Percentiles rank a stretch among this genome's conserved stretches.
These are phyloP conservation scores for Phytophthora cactorum DNA, from an alignment of 352 stramenopile genomes.

Conservation along the genomic window DNA sequence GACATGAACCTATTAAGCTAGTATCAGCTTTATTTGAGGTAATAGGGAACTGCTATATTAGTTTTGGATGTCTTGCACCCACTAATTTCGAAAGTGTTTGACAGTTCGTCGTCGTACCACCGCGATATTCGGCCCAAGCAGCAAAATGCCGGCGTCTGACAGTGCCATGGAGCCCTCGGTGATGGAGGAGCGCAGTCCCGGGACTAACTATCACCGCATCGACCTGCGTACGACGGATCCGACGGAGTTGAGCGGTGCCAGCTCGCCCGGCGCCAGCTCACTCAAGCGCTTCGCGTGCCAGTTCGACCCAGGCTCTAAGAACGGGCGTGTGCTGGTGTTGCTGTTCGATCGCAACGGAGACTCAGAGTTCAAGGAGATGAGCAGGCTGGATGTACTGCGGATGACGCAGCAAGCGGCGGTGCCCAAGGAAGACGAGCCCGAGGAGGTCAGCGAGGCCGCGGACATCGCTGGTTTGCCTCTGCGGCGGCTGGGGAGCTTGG, in stretches of 20 bases:
- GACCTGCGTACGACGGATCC: slow-evolving; percentile 33
- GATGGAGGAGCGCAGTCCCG: slow-evolving; percentile 10
- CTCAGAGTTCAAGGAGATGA: slow-evolving; percentile 60
- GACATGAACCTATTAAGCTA: no score
- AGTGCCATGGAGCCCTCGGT: slow-evolving; percentile 10
- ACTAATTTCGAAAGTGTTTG: no score
- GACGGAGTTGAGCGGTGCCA: slow-evolving; percentile 35
- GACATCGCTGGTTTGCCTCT: slow-evolving; percentile 18
- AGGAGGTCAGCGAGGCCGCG: slow-evolving; percentile 18
- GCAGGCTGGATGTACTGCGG: slow-evolving; percentile 59
- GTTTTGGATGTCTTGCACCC: no score
- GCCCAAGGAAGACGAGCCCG: slow-evolving; percentile 23
- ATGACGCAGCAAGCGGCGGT: slow-evolving; percentile 61
- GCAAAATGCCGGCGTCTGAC: background rate
- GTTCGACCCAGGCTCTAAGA: slow-evolving; percentile 50
- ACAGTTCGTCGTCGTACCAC: no score
- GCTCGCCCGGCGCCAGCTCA: slow-evolving; percentile 30
- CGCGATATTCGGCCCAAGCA: no score
- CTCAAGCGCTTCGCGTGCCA: slow-evolving; percentile 49
- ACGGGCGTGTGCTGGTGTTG: slow-evolving; percentile 48
- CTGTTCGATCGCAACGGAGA: slow-evolving; percentile 62
- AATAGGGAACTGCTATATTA: no score
- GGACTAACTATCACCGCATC: slow-evolving; percentile 47
- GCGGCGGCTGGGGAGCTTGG: slow-evolving; percentile 28
- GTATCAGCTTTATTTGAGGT: no score